These are phyloP conservation scores for Fusarium sp. DNA, from an alignment of 2,329 filamentous ascomycete genomes.

Conservation along the genomic window DNA sequence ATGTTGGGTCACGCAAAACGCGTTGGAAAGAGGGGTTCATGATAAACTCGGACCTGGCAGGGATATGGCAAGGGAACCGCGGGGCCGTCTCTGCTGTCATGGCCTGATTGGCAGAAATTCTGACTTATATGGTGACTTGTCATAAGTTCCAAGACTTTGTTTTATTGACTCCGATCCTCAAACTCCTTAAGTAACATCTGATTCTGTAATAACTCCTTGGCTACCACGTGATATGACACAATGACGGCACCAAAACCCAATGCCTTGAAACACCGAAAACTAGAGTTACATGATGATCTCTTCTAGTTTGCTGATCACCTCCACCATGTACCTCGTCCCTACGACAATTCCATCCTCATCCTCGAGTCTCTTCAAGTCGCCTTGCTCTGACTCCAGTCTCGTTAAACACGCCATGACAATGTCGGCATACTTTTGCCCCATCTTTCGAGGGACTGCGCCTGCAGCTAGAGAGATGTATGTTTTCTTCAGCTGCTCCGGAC, in stretches of 20 bases:
- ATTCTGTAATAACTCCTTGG: no score
- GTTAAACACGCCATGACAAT: background rate
- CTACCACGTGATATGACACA: background rate
- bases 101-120: no score
- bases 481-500: background rate
- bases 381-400: background rate
- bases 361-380: background rate
- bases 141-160: no score
- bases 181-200: no score
- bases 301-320: background rate
- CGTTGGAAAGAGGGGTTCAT: no score
- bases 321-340: background rate
- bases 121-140: no score
- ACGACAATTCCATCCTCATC: background rate
- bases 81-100: no score
- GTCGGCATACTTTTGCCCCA: constrained; percentile 1
- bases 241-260: background rate
- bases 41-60: no score
- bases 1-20: no score
- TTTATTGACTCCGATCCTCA: no score
- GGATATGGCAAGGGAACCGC: no score
- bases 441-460: background rate
- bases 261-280: background rate
- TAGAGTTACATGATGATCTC: background rate
- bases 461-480: background rate